Base-by-base conservation (phyloP, 805 yeast species). In the Komagataella kurtzmanii region DNA sequence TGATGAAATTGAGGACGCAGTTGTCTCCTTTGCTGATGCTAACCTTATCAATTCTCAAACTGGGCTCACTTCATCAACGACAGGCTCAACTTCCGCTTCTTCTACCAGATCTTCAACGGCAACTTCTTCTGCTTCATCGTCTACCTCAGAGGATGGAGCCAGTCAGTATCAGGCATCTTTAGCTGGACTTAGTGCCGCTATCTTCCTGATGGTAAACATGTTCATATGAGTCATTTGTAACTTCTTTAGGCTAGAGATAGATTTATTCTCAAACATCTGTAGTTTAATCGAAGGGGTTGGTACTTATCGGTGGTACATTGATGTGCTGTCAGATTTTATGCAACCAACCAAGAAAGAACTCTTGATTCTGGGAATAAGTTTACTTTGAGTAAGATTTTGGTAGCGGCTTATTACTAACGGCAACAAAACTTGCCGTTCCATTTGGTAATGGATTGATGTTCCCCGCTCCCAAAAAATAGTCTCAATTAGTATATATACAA, bases 31-130 rank as follows among this genome's bases (percentile, higher is more conserved):
- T 52, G 59, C 58, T 30, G 57, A 65, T 7, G 62, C 62, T 0
- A 66, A 74, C 56, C 61, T 65, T 43, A 57, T 72, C 52, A 73
- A 76, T 51, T 47, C 54, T 5, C 62, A 61, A 45, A 47, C 51
- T 17, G 52, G 52, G 7, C n/a, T 54, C 17, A 30, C 56, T 12
- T 45, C 51, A 17, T 24, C 55, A 3, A 48, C 58, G 1, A 54
- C 60, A 5, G 45, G 48, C 14, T 23, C 59, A 43, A 50, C 65
- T 7, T 59, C 71, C 49, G 54, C 65, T 17, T 40, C 50, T 19
- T n/a, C 44, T n/a, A 18, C 49, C 23, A 46, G 44, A 3, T 12
- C 50, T 12, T 10, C 40, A 8, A 30, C 14, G 14, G 40, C 40
- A 30, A 7, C 14, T 2, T 30, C 40, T 30, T 24, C 50, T 3